These are phyloP conservation scores for Zygotorulaspora danielsina DNA, from an alignment of 805 yeast species.

Conservation along the genomic window DNA sequence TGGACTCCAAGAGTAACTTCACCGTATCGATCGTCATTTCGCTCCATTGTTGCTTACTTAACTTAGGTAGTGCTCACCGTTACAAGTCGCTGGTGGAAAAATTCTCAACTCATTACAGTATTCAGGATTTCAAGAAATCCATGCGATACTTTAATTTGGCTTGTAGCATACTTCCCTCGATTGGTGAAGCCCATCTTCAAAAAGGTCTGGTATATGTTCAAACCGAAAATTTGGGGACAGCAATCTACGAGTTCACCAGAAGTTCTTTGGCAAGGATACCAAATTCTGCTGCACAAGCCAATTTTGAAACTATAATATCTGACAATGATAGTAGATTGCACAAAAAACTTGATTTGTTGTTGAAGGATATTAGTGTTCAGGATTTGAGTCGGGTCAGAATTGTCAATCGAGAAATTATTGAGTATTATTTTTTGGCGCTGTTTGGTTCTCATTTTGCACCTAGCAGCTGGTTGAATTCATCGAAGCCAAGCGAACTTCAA, in stretches of 20 bases:
- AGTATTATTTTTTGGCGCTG: conserved; percentile 30
- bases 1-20: conserved; percentile 12
- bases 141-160: conserved; percentile 49
- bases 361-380: conserved; percentile 21
- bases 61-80: conserved; percentile 56
- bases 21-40: conserved; percentile 14
- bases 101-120: conserved; percentile 36
- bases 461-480: conserved; percentile 19
- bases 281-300: conserved; percentile 44
- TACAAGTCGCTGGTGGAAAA: conserved; percentile 50
- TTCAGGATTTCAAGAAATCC: conserved; percentile 43
- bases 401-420: conserved; percentile 33
- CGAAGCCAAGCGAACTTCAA: conserved; percentile 1
- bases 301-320: conserved; percentile 39
- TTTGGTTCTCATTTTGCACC: conserved; percentile 29
- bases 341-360: conserved; percentile 22
- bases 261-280: conserved; percentile 53
- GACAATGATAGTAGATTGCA: conserved; percentile 34
- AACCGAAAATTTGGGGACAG: conserved; percentile 24
- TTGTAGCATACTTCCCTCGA: conserved; percentile 55
- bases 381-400: conserved; percentile 25
- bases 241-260: conserved; percentile 38
- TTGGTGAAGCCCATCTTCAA: conserved; percentile 52
- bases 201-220: conserved; percentile 28
- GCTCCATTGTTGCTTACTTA: conserved; percentile 35